Conservation (phyloP, 768 basidiomycete species). For the Pilatotrama ljubarskyi region DNA sequence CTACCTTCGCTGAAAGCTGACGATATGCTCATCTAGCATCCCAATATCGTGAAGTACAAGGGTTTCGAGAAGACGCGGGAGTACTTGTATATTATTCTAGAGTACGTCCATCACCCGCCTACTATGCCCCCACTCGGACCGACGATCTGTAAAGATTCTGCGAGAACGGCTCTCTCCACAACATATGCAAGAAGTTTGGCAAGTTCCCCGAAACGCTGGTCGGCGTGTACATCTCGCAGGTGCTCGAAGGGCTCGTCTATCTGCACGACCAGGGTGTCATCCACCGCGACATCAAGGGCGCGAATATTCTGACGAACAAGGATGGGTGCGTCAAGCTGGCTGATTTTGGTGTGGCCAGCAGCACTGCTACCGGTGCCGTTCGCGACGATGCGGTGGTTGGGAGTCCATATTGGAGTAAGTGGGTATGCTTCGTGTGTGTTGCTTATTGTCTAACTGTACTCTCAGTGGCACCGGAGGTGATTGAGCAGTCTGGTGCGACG, state of each 20-base stretch:
- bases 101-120: conserved; percentile 47
- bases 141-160: conserved; percentile 64
- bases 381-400: conserved; percentile 93
- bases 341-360: conserved; percentile 95
- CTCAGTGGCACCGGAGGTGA: conserved; percentile 96
- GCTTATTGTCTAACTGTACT: neutral
- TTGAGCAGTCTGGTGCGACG: conserved; percentile 96
- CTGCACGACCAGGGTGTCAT: conserved; percentile 99
- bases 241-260: conserved; percentile 93
- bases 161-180: conserved; percentile 96
- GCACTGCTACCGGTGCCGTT: conserved; percentile 69
- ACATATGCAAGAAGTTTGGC: conserved; percentile 94
- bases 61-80: conserved; percentile 95
- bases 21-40: conserved; percentile 54
- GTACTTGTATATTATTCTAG: conserved; percentile 94
- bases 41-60: conserved; percentile 99
- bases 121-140: neutral
- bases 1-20: neutral
- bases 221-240: conserved; percentile 95
- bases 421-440: neutral
- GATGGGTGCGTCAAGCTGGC: conserved; percentile 99
- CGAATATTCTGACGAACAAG: conserved; percentile 98
- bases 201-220: conserved; percentile 98
- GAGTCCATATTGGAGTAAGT: conserved; percentile 97
- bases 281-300: conserved; percentile 98